Evolutionary conservation across 495 filamentous ascomycete genomes (phyloP).

Genomic region (Lophiotrema nucula): DNA sequence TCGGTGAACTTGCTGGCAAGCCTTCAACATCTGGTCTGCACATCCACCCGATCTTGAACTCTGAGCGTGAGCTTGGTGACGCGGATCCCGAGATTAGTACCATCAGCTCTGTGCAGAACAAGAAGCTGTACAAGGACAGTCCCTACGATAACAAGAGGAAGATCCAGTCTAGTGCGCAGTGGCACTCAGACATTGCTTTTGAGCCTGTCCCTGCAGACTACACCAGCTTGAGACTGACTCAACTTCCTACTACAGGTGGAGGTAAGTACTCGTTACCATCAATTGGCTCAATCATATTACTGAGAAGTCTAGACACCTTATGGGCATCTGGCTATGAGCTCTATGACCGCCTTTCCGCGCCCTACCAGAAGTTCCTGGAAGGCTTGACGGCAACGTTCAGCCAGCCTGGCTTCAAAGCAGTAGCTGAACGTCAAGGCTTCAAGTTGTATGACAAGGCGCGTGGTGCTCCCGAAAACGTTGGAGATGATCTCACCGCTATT

Average conservation of each 20-base stretch:
- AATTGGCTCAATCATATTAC: no score
- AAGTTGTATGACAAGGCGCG: constrained; percentile 54
- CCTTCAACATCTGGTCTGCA: constrained; percentile 47
- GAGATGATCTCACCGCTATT: constrained; percentile 57
- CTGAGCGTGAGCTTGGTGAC: constrained; percentile 52
- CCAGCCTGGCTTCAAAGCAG: constrained; percentile 57
- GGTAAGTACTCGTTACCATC: no score
- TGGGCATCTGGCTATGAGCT: constrained; percentile 74
- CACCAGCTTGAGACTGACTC: constrained; percentile 52
- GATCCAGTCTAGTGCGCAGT: constrained; percentile 47
- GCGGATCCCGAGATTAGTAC: constrained; percentile 69
- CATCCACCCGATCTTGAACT: constrained; percentile 66
- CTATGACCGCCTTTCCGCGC: constrained; percentile 67
- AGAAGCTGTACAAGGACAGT: constrained; percentile 40
- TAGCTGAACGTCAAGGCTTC: constrained; percentile 55
- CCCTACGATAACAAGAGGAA: no score
- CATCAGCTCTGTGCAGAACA: constrained; percentile 58
- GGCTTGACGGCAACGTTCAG: constrained; percentile 62
- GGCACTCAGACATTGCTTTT: constrained; percentile 69
- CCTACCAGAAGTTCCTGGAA: constrained; percentile 64
- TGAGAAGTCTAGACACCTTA: constrained; percentile 68
- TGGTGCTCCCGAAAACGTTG: constrained; percentile 67
- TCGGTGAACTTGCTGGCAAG: constrained; percentile 26
- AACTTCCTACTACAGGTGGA: constrained; percentile 51
- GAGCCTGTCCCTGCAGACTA: constrained; percentile 67